Evolutionary conservation across 257 asterid genomes (phyloP).

Genomic region (Marsdenia floribunda): DNA sequence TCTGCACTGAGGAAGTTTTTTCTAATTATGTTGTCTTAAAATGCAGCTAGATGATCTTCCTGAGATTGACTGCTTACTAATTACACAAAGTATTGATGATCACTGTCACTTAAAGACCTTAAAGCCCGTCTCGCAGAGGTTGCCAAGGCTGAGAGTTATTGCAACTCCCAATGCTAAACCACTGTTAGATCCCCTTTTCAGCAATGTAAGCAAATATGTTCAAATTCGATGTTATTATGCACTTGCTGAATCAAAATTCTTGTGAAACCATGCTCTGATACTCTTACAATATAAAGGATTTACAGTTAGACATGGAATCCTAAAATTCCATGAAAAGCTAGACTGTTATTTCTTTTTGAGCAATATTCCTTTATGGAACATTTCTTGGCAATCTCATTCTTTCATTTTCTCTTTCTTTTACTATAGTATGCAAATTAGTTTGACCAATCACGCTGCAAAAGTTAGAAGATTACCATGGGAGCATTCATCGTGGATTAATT

Average conservation of each 20-base stretch:
- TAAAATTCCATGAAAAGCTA: too few species aligned
- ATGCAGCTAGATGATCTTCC: conserved; percentile 90
- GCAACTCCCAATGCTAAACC: conserved; percentile 82
- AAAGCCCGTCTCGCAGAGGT: conserved; percentile 71
- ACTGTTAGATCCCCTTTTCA: conserved; percentile 76
- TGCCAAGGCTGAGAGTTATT: conserved; percentile 59
- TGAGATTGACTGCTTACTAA: conserved; percentile 66
- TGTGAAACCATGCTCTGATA: background rate
- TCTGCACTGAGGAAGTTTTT: conserved; percentile 6
- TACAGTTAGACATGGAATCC: too few species aligned
- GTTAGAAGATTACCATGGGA: too few species aligned
- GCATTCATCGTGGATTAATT: too few species aligned
- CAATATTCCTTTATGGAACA: background rate
- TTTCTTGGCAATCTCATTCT: background rate
- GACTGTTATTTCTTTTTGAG: background rate
- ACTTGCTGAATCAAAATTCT: background rate
- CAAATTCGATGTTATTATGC: too few species aligned
- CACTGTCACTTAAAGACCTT: conserved; percentile 90
- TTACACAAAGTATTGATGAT: conserved; percentile 96
- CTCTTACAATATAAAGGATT: background rate
- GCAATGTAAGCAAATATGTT: conserved; percentile 44
- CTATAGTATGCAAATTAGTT: background rate
- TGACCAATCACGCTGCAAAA: background rate
- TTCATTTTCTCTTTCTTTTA: background rate
- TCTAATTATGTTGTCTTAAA: conserved; percentile 22